Percentiles rank a stretch among this genome's conserved stretches.
These are phyloP conservation scores for Leptodontidium sp. DNA, from an alignment of 2,329 filamentous ascomycete genomes.

Conservation along the genomic window DNA sequence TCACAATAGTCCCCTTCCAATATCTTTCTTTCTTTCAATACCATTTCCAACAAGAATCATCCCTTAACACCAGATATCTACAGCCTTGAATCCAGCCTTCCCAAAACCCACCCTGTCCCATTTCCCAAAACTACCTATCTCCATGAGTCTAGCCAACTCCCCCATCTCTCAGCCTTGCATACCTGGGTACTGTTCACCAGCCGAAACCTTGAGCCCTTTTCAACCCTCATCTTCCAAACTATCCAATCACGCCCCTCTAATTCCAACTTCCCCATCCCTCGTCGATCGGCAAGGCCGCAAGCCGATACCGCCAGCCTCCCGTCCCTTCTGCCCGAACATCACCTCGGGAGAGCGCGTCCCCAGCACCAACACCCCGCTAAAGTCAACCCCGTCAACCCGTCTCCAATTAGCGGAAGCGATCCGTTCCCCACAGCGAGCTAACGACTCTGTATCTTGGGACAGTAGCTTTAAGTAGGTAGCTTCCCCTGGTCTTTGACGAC, in stretches of 20 bases:
- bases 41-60: too few relatives aligned
- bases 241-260: conserved; percentile 16
- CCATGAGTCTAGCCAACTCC: background rate
- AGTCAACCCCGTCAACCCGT: too few relatives aligned
- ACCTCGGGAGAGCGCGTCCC: background rate
- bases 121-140: too few relatives aligned
- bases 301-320: conserved; percentile 20
- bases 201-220: too few relatives aligned
- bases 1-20: too few relatives aligned
- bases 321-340: conserved; percentile 27
- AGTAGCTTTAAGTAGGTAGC: too few relatives aligned
- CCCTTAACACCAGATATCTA: too few relatives aligned
- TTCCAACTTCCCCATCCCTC: too few relatives aligned
- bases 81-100: background rate
- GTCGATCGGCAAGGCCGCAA: background rate
- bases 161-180: conserved; percentile 25
- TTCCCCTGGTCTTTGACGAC: background rate
- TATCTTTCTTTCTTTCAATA: too few relatives aligned
- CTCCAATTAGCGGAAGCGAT: conserved; percentile 18
- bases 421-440: conserved; percentile 32
- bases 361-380: conserved; percentile 3
- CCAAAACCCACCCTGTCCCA: background rate
- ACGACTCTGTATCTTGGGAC: background rate
- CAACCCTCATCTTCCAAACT: too few relatives aligned
- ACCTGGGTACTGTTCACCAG: background rate